Percentiles rank a stretch among this genome's conserved stretches.
Conservation (phyloP, 345 rosid species). For the Hypericum androsaemum region DNA sequence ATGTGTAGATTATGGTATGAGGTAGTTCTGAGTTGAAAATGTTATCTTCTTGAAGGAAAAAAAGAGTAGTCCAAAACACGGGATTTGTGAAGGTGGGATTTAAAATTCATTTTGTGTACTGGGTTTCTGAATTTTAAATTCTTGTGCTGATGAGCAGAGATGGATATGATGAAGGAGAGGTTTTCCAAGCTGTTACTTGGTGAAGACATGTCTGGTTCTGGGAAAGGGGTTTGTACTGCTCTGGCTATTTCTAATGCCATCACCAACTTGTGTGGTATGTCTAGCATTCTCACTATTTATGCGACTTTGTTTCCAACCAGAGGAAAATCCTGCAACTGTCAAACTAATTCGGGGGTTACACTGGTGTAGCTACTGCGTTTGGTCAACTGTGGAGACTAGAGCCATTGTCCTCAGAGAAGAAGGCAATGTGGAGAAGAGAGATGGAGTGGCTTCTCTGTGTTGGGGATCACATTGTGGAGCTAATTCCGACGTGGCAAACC, state of each 20-base stretch:
- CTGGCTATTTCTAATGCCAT: conserved; percentile 82
- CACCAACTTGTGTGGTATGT: conserved; percentile 88
- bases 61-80: too few relatives aligned
- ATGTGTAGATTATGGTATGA: too few relatives aligned
- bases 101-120: too few relatives aligned
- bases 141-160: neutral
- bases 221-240: conserved; percentile 90
- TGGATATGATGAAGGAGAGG: conserved; percentile 66
- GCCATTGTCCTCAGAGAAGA: conserved; percentile 27
- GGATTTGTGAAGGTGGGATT: too few relatives aligned
- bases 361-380: conserved; percentile 67
- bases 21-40: too few relatives aligned
- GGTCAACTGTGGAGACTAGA: conserved; percentile 81
- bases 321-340: conserved; percentile 4
- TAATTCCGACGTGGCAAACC: conserved; percentile 19
- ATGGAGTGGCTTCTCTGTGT: conserved; percentile 23
- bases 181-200: conserved; percentile 85
- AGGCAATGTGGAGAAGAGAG: conserved; percentile 21
- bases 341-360: too few relatives aligned
- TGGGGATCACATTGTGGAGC: conserved; percentile 24
- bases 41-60: too few relatives aligned
- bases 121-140: too few relatives aligned
- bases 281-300: neutral
- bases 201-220: conserved; percentile 96
- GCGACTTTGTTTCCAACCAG: neutral